Base-by-base conservation (phyloP, 805 yeast species). In the Ogataea philodendri region DNA sequence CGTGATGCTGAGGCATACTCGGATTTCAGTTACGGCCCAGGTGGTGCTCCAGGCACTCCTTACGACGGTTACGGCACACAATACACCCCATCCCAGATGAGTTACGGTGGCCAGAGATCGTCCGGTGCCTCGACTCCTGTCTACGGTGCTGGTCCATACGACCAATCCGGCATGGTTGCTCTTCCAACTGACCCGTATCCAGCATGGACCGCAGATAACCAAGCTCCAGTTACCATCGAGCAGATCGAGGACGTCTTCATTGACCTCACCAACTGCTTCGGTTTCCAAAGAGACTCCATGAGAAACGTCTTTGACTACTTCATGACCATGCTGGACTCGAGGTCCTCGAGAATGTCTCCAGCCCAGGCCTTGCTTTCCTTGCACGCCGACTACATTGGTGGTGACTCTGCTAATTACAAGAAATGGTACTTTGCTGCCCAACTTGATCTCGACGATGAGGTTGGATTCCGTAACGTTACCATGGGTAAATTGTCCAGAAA, bases 191-290 rank as follows among this genome's bases (percentile, higher is more conserved):
- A 93, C 62, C 99, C 98, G 21, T 93, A 90, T 62, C 98, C 99
- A 27, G 97, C 98, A 33, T 93, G 98, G 98, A 85, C 96, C 16
- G 95, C 95, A 30, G 97, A 93, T 63, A 89, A 84, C 39, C 90
- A 84, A 61, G 87, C 90, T 16, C 94, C 94, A 9, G 81, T 83
- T 39, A 71, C 86, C 31, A 74, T 84, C 37, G 93, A 84, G 62
- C 90, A 84, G 60, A 81, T 84, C 57, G 94, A 84, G 66, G 94
- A 84, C 66, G 77, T 84, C 23, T 84, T 84, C 58, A 84, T 84
- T 55, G 93, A 84, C 61, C 69, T 84, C 60, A 70, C 90, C 26
- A 84, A 84, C 65, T 81, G 78, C 62, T 84, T 84, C 56, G 95
- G 95, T 57, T 84, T 84, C 72, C 95, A 84, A 67, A 79, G 95